Base-by-base conservation (phyloP, 1,139 yeast genomes). In the Hyphopichia pseudoburtonii region DNA sequence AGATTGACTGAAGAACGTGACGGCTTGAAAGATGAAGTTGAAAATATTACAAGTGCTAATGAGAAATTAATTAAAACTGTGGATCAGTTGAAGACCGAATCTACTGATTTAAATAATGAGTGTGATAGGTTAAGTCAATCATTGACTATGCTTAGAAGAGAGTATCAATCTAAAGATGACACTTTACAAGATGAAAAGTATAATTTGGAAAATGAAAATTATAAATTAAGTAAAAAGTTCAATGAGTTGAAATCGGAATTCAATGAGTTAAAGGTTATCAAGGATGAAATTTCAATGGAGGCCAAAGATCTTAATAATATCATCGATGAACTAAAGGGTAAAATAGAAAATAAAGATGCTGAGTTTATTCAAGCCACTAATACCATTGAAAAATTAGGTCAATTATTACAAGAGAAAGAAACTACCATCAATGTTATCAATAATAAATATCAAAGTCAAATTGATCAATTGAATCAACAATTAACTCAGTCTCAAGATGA, bases 101-200 rank as follows among this genome's bases (percentile, higher is more conserved):
- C 78, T 23, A 60, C 64, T 2, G 75, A 72, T 32, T 60, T 86
- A 41, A 85, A 82, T 46, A 66, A 66, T 28, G 95, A 87, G 54
- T 79, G 87, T 51, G 90, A 84, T 43, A 64, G 76, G 34, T 58
- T 86, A 32, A 74, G 82, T 16, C 64, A 58, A 30, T 77, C 80
- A 23, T 62, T 80, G 35, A 63, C 75, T 2, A 50, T 54, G 7
- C 46, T 76, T 18, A 68, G 84, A 36, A 60, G 70, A 18, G 80
- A 76, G 42, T 57, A 52, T 30, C 79, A 76, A 38, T 44, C 57
- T 4, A 66, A 68, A 27, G 69, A 73, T 35, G 69, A 63, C 7
- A 49, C 55, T 16, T 62, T 73, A 52, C 68, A 60, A 39, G 72
- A 67, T 40, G 84, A 79, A 35, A 69, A 70, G 43, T 78, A 71